Evolutionary conservation across 2,329 filamentous ascomycete genomes (phyloP).

Genomic region (Podosphaera fusca): DNA sequence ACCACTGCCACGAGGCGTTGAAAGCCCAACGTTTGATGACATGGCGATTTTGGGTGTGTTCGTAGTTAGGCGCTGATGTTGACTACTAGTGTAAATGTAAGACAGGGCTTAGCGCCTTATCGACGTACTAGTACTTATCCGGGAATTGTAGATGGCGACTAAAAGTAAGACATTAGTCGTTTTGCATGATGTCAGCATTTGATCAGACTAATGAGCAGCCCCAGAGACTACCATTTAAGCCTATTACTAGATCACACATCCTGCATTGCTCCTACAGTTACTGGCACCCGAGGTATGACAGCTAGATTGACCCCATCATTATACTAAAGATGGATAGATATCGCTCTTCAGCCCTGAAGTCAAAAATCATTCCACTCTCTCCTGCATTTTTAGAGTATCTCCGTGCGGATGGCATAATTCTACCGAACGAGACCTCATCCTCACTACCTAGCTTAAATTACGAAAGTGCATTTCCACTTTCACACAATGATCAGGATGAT

Average conservation of each 20-base stretch:
- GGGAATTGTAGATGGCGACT: too few relatives aligned
- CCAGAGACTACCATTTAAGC: conserved; percentile 44
- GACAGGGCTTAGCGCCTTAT: too few relatives aligned
- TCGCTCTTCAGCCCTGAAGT: conserved; percentile 60
- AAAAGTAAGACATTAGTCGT: too few relatives aligned
- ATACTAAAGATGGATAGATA: conserved; percentile 29
- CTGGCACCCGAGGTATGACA: conserved; percentile 55
- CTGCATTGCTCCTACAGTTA: conserved; percentile 82
- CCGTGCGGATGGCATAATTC: conserved; percentile 73
- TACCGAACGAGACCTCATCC: conserved; percentile 37
- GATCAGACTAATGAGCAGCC: too few relatives aligned
- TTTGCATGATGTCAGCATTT: too few relatives aligned
- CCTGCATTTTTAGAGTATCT: conserved; percentile 64
- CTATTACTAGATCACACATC: conserved; percentile 67
- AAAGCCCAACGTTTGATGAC: conserved; percentile 93
- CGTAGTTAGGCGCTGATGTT: too few relatives aligned
- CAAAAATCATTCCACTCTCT: conserved; percentile 58
- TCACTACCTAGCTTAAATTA: conserved; percentile 10
- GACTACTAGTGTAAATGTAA: too few relatives aligned
- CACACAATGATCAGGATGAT: conserved; percentile 32
- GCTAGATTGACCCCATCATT: neutral
- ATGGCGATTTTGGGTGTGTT: conserved; percentile 24
- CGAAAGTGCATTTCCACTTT: conserved; percentile 25
- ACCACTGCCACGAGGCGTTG: conserved; percentile 79
- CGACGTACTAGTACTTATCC: too few relatives aligned